Percentiles rank a stretch among this genome's conserved stretches.
These are phyloP conservation scores for Pseudomonodictys pantanalensis DNA, from an alignment of 495 filamentous ascomycete species.

Conservation along the genomic window DNA sequence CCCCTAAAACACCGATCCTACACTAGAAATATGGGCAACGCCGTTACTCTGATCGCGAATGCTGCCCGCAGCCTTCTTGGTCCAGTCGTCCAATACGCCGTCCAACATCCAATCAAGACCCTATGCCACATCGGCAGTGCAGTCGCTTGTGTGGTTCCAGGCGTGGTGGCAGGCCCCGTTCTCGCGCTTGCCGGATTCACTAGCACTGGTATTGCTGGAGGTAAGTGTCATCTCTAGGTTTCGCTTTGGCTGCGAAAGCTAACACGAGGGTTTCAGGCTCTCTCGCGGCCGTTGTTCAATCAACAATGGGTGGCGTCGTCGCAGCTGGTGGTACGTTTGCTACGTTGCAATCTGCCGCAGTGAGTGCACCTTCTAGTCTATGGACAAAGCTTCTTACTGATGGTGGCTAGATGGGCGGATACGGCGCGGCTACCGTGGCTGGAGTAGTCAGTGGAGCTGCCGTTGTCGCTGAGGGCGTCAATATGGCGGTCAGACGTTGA, in stretches of 20 bases:
- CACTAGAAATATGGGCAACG: no score
- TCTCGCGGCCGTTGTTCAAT: background rate
- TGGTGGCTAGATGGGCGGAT: background rate
- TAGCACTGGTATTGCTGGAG: background rate
- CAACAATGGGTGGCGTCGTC: background rate
- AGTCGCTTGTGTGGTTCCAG: conserved; percentile 1
- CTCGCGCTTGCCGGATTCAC: background rate
- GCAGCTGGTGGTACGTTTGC: background rate
- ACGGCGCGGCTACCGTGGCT: background rate
- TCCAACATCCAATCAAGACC: background rate
- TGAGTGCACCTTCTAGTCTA: background rate
- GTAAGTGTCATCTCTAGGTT: background rate
- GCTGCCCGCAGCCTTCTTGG: no score
- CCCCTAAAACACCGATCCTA: no score
- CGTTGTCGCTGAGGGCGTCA: background rate
- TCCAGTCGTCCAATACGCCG: background rate
- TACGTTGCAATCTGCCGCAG: background rate
- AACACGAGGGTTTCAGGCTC: background rate
- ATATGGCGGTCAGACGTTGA: background rate
- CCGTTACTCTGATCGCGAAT: no score
- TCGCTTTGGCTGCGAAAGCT: background rate
- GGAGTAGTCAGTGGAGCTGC: background rate
- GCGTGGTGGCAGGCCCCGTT: background rate
- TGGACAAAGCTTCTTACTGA: background rate
- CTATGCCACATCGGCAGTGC: background rate